Evolutionary conservation across 2,329 filamentous ascomycete species (phyloP).

Genomic region (Aspergillus persii): DNA sequence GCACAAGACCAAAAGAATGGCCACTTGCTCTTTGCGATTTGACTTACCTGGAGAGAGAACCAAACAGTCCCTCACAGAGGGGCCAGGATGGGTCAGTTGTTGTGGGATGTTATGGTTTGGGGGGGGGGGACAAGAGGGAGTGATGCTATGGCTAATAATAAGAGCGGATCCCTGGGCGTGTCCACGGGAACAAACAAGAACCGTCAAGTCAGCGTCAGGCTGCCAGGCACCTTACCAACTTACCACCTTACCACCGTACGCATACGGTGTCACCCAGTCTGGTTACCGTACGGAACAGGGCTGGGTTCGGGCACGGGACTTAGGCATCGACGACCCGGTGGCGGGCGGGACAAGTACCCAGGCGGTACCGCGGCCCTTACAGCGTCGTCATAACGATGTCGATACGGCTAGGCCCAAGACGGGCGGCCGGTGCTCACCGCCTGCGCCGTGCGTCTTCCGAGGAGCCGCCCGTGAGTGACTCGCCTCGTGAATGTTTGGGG

Average conservation of each 20-base stretch:
- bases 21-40: slow-evolving; percentile 2
- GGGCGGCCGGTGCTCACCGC: slow-evolving; percentile 1
- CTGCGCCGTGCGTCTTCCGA: slow-evolving; percentile 12
- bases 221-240: not conserved
- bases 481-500: not conserved
- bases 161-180: not conserved
- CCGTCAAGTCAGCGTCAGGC: not conserved
- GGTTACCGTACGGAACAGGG: not conserved
- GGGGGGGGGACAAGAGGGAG: slow-evolving; percentile 6
- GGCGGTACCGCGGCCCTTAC: not conserved
- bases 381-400: slow-evolving; percentile 1
- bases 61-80: slow-evolving; percentile 23
- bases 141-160: slow-evolving; percentile 5
- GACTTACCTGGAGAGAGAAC: slow-evolving; percentile 16
- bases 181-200: slow-evolving; percentile 10
- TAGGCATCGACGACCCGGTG: not conserved
- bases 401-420: not conserved
- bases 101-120: slow-evolving; percentile 7
- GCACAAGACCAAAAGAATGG: not conserved
- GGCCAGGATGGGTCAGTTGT: slow-evolving; percentile 5
- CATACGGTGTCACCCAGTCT: too few relatives aligned
- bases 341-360: not conserved
- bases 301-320: not conserved
- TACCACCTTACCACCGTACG: too few relatives aligned
- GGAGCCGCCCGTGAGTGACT: slow-evolving; percentile 4